phyloP scores from a whole-genome alignment of 2,329 filamentous ascomycete genomes.

The Colletotrichum sublineola region DNA sequence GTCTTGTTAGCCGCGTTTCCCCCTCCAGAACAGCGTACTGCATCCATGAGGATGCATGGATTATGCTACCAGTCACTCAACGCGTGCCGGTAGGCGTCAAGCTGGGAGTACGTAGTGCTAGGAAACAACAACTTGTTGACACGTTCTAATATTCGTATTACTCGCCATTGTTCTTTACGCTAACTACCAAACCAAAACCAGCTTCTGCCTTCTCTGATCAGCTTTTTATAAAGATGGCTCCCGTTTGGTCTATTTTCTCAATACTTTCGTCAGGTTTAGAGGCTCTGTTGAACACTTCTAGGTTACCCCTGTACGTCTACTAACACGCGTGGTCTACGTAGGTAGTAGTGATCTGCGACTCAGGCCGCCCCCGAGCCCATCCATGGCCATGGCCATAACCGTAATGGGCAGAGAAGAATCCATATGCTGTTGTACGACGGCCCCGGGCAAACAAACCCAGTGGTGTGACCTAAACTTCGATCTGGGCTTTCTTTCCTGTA shows the following conservation, averaged over 20 bases:
- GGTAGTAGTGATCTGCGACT: not conserved
- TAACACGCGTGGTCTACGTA: not conserved
- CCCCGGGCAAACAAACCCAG: conserved; percentile 14
- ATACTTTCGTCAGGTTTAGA: conserved; percentile 1
- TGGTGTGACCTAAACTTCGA: conserved; percentile 9
- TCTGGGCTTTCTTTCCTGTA: not conserved
- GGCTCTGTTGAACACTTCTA: conserved; percentile 4
- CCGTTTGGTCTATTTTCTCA: not conserved
- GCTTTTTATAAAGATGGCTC: not conserved
- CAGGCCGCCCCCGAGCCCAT: not conserved
- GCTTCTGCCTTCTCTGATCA: not conserved
- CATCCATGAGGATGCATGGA: not conserved
- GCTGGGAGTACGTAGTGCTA: too few species aligned
- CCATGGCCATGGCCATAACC: conserved; percentile 1
- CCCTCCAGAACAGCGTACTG: not conserved
- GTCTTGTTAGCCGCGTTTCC: not conserved
- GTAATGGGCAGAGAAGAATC: not conserved
- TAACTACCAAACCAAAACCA: not conserved
- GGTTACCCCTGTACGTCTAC: conserved; percentile 24
- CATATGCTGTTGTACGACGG: conserved; percentile 20
- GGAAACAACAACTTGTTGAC: not conserved
- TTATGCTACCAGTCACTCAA: not conserved
- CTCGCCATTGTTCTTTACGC: not conserved
- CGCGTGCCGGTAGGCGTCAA: conserved; percentile 8
- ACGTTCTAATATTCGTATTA: not conserved